phyloP scores from a whole-genome alignment of 805 yeast genomes.

The Clavispora santaluciae region DNA sequence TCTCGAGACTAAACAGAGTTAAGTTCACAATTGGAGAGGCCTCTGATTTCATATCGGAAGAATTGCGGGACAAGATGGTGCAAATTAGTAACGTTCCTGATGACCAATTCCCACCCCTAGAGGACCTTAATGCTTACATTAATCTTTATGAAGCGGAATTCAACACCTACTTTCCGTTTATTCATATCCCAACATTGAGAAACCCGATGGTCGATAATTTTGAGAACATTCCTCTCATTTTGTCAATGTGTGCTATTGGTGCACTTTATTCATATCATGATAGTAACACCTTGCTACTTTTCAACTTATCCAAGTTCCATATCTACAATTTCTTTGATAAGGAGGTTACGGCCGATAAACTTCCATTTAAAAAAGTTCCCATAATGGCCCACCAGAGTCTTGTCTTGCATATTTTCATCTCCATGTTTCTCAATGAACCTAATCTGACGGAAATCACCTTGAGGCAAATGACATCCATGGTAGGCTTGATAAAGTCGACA shows the following conservation, averaged over 20 bases:
- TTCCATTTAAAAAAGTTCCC: constrained; percentile 50
- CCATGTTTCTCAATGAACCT: constrained; percentile 52
- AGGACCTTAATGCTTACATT: constrained; percentile 72
- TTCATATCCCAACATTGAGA: constrained; percentile 62
- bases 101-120: constrained; percentile 66
- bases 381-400: constrained; percentile 54
- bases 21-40: constrained; percentile 17
- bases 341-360: constrained; percentile 40
- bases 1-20: constrained; percentile 9
- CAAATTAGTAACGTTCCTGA: constrained; percentile 47
- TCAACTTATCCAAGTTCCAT: constrained; percentile 61
- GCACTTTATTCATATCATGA: constrained; percentile 82
- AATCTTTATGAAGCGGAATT: constrained; percentile 73
- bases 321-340: constrained; percentile 63
- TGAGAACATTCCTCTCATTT: constrained; percentile 58
- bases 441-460: constrained; percentile 47
- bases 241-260: constrained; percentile 85
- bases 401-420: constrained; percentile 50
- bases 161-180: constrained; percentile 77
- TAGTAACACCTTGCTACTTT: constrained; percentile 64
- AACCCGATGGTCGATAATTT: constrained; percentile 35
- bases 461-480: constrained; percentile 51
- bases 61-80: constrained; percentile 51
- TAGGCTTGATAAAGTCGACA: constrained; percentile 50
- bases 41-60: constrained; percentile 40